Conservation (phyloP, 345 rosid genomes). For the Eucalyptus pauciflora region DNA sequence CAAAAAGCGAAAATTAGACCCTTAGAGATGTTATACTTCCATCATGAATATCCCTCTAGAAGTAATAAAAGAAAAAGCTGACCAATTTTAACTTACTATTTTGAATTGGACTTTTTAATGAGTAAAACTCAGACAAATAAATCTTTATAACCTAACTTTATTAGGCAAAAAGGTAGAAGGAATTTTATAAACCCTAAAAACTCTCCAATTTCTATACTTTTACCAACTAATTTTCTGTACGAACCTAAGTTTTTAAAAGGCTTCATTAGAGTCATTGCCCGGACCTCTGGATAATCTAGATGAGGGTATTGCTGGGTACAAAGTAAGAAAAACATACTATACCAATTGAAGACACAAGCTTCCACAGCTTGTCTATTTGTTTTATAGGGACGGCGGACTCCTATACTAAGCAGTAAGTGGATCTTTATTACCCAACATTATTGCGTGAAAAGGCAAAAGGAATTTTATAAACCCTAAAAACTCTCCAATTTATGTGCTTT, state of each 20-base stretch:
- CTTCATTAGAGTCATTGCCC: not conserved
- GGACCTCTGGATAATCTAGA: not conserved
- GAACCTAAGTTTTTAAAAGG: not conserved
- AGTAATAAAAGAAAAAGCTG: not conserved
- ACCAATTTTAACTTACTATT: not conserved
- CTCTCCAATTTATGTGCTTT: not conserved
- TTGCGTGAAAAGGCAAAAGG: not conserved
- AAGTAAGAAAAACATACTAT: not conserved
- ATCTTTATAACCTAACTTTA: not conserved
- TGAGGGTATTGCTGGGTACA: not conserved
- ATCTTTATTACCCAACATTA: not conserved
- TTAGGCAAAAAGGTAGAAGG: not conserved
- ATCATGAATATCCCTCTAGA: not conserved
- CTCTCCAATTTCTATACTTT: not conserved
- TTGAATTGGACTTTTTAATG: not conserved
- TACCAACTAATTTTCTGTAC: not conserved
- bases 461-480: not conserved
- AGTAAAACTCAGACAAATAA: not conserved
- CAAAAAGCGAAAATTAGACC: not conserved
- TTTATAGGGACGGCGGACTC: not conserved
- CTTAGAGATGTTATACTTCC: not conserved
- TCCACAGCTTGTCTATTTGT: too few relatives aligned
- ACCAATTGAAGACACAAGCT: not conserved
- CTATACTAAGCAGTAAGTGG: not conserved
- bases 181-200: not conserved